These are phyloP conservation scores for Ceratocystis albifundus DNA, from an alignment of 2,329 filamentous ascomycete species.

Conservation along the genomic window DNA sequence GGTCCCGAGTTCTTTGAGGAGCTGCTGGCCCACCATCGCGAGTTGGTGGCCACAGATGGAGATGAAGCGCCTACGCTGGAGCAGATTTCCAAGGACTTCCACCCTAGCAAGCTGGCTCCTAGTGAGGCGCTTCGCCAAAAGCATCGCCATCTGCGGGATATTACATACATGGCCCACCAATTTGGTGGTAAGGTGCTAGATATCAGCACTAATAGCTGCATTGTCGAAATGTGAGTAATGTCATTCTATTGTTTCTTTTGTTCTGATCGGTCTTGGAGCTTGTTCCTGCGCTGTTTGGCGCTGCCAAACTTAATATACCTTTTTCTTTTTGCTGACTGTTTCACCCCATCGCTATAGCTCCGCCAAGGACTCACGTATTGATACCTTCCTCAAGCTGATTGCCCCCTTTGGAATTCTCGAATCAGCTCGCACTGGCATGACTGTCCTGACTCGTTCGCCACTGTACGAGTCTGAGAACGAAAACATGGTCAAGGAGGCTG, in stretches of 20 bases:
- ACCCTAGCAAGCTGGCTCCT: conserved; percentile 73
- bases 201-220: conserved; percentile 97
- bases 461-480: conserved; percentile 65
- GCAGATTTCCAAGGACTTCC: conserved; percentile 57
- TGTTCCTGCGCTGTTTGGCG: not conserved
- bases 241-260: not conserved
- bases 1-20: conserved; percentile 98
- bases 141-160: conserved; percentile 91
- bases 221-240: conserved; percentile 76
- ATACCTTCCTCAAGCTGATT: conserved; percentile 95
- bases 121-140: conserved; percentile 91
- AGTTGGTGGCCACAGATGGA: conserved; percentile 51
- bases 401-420: conserved; percentile 91
- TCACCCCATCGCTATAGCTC: conserved; percentile 44
- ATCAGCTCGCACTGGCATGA: conserved; percentile 87
- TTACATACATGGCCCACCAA: conserved; percentile 93
- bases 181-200: conserved; percentile 96
- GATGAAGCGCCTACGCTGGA: conserved; percentile 36
- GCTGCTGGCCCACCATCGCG: conserved; percentile 84
- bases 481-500: conserved; percentile 65
- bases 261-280: not conserved
- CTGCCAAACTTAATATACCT: not conserved
- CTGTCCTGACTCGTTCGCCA: conserved; percentile 90
- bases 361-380: conserved; percentile 84
- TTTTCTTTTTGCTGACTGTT: conserved; percentile 25